phyloP scores from a whole-genome alignment of 306 rosid genomes.

The Glycine latifolia region DNA sequence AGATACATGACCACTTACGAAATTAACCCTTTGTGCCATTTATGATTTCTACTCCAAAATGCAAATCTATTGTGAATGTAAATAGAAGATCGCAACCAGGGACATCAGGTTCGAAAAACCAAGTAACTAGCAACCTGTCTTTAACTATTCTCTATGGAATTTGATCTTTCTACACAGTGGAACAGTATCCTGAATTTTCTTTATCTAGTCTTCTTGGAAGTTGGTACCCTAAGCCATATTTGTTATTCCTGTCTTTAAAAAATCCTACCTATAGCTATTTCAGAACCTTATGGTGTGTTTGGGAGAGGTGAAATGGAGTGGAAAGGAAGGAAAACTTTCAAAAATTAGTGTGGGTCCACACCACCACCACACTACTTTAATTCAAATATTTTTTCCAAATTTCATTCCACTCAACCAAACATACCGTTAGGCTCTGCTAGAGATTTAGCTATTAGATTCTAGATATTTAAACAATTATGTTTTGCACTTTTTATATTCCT shows the following conservation, averaged over 20 bases:
- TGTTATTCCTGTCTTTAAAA: background rate
- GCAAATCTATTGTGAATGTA: background rate
- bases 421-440: background rate
- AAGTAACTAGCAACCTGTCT: background rate
- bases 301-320: too few species aligned
- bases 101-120: background rate
- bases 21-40: conserved; percentile 14
- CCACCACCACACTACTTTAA: too few species aligned
- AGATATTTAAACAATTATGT: conserved; percentile 1
- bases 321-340: too few species aligned
- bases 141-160: background rate
- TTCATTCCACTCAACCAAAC: too few species aligned
- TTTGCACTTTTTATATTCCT: background rate
- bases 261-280: background rate
- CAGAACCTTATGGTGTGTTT: background rate
- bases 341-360: too few species aligned
- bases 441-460: conserved; percentile 11
- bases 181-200: background rate
- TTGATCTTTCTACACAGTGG: background rate
- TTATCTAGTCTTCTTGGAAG: background rate
- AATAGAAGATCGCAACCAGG: conserved; percentile 2
- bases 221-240: background rate
- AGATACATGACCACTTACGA: background rate
- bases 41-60: background rate
- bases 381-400: too few species aligned